Conservation (phyloP, 2,329 filamentous ascomycete genomes). For the Trichoderma sp. region DNA sequence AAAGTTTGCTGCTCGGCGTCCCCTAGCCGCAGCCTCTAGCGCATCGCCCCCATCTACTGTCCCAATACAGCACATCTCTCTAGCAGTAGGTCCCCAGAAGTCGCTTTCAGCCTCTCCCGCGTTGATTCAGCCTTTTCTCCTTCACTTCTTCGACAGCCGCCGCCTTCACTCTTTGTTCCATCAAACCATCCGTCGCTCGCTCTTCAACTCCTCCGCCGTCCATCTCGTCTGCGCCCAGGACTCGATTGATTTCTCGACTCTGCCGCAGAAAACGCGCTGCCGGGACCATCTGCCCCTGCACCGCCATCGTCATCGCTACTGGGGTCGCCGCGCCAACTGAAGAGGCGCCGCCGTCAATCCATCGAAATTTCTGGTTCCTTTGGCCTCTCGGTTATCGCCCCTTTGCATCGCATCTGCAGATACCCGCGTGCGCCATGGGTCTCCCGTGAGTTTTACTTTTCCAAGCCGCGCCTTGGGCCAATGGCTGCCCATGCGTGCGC, state of each 20-base stretch:
- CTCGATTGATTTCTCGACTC: background rate
- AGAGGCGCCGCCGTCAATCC: background rate
- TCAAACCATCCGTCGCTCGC: constrained; percentile 11
- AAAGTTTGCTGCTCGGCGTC: background rate
- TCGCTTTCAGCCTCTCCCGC: constrained; percentile 15
- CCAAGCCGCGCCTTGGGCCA: background rate
- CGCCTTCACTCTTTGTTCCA: background rate
- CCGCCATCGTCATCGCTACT: background rate
- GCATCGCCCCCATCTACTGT: background rate
- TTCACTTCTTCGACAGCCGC: background rate
- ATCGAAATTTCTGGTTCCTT: background rate
- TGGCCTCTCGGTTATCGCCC: background rate
- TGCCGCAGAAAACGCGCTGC: background rate
- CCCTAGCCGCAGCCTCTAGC: background rate
- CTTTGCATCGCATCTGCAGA: constrained; percentile 7
- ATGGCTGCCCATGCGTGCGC: background rate
- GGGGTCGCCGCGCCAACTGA: background rate
- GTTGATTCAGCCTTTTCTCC: constrained; percentile 2
- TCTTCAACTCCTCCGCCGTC: background rate
- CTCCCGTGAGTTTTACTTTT: constrained; percentile 24
- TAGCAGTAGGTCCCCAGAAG: background rate
- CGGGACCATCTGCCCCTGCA: background rate
- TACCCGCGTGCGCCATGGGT: constrained; percentile 20
- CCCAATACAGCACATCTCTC: background rate
- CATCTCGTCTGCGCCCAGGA: background rate